Evolutionary conservation across 148 eudicot species (phyloP).

Genomic region (Pouteria glomerata): DNA sequence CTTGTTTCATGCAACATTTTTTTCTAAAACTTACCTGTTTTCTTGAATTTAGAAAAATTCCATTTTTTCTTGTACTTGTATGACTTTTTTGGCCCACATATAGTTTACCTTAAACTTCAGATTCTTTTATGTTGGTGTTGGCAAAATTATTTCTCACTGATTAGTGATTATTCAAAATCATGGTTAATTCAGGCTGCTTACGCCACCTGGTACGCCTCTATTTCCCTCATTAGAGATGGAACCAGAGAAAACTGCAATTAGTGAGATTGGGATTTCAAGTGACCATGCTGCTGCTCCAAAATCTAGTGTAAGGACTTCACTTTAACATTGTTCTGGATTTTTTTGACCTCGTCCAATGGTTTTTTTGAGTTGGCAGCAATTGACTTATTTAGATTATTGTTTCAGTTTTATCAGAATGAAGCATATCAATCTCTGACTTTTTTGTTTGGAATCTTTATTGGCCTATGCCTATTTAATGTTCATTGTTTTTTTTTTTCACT

Average conservation of each 20-base stretch:
- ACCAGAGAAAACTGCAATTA: conserved; percentile 28
- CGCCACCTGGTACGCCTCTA: conserved; percentile 61
- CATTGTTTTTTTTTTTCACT: background rate
- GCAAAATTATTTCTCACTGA: background rate
- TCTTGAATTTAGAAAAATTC: no score
- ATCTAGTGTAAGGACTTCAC: conserved; percentile 37
- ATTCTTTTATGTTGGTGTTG: background rate
- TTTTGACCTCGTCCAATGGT: background rate
- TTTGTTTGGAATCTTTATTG: background rate
- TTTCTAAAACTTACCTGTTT: background rate
- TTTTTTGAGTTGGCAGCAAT: background rate
- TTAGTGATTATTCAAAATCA: background rate
- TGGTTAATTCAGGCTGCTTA: conserved; percentile 43
- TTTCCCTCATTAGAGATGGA: conserved; percentile 59
- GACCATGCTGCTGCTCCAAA: conserved; percentile 36
- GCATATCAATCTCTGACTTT: background rate
- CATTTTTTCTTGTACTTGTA: no score
- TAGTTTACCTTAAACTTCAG: background rate
- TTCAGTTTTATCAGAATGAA: background rate
- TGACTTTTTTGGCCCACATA: no score
- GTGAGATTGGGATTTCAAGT: conserved; percentile 36
- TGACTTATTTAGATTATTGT: background rate
- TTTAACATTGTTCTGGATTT: background rate
- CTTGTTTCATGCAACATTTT: background rate
- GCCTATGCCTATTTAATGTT: background rate